phyloP scores from a whole-genome alignment of 148 eudicot genomes.

The Vaccinium darrowii region DNA sequence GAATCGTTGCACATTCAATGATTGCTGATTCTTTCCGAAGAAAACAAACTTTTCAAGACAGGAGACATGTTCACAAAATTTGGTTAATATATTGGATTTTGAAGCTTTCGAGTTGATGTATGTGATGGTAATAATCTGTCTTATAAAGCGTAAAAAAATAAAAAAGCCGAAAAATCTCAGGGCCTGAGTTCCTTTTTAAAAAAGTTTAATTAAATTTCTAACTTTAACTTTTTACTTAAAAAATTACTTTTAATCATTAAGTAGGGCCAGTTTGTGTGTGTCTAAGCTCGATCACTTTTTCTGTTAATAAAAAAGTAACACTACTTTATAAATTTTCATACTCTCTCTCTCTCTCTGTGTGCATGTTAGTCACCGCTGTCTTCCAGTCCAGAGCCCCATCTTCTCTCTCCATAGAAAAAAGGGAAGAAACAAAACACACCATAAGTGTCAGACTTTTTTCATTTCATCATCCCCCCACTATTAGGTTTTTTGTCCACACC shows the following conservation, averaged over 20 bases:
- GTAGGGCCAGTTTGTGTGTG: neutral
- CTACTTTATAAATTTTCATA: too few species aligned
- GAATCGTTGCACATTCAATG: too few species aligned
- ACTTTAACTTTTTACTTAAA: neutral
- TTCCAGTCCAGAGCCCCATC: neutral
- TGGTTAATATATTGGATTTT: too few species aligned
- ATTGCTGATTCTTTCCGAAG: too few species aligned
- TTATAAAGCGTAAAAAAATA: too few species aligned
- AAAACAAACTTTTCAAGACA: too few species aligned
- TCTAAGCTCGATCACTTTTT: neutral
- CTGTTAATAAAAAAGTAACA: neutral
- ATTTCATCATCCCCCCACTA: neutral
- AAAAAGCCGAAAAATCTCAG: too few species aligned
- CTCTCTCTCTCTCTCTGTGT: too few species aligned
- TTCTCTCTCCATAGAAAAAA: neutral
- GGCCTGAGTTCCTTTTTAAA: neutral
- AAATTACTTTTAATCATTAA: neutral
- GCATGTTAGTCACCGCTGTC: neutral
- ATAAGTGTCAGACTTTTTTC: slow-evolving; percentile 1
- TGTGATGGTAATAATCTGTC: too few species aligned
- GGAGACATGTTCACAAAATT: too few species aligned
- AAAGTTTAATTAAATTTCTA: neutral
- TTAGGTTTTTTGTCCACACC: slow-evolving; percentile 1
- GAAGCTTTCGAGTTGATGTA: too few species aligned
- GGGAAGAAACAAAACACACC: slow-evolving; percentile 9